Evolutionary conservation across 1,284 basidiomycete genomes (phyloP), one percentile per base, ranked within the genome.

Genomic region (Cryptococcus sp.): DNA sequence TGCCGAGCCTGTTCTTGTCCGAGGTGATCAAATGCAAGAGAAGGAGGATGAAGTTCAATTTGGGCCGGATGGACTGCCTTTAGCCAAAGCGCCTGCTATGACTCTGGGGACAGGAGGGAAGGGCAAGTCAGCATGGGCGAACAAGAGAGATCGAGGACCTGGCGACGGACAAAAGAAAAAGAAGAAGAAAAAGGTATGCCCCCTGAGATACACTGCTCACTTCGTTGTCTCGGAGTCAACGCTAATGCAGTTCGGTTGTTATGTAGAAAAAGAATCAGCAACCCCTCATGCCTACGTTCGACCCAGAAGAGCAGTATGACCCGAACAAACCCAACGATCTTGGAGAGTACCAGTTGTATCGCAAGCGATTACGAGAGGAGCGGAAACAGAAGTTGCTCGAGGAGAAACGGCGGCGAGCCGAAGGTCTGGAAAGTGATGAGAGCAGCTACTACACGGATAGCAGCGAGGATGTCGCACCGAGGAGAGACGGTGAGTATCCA

Each of bases 241-340:
- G 11, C 16, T n/a, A 8, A 17, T 46, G 23, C 22, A 8, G 20
- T 46, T 20, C 41, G 13, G 16, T 16, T 25, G 16, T n/a, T 19
- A 13, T 40, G 37, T 50, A 63, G 61, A 61, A 56, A 57, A 58
- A 59, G 54, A 60, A 53, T 34, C 61, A 61, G 29, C 62, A 66
- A 43, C 64, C 56, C 16, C 57, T 72, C 23, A 55, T 70, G 20
- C 69, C 75, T 23, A 63, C 64, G 1, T 79, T 79, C 55, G 61
- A 75, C 29, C 77, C 77, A 1, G 72, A 75, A 17, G 77, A 79
- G 54, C 64, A 66, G 47, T 79, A 79, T 55, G 75, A 79, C 50
- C 77, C 77, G 5, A 69, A 75, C 52, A 58, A 70, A 43, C 77
- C 77, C 1, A 79, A 79, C 55, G 77, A 79, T 44, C 66, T 79